phyloP scores from a whole-genome alignment of 306 rosid genomes.

The Cucumis sativus region Cucumber_9930_V3 NC_026656.2:4015001-4015500 shows the following conservation, averaged over 20 bases:
- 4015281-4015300: conserved; percentile 84
- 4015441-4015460: background rate
- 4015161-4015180: conserved; percentile 63
- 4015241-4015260: conserved; percentile 51
- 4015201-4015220: conserved; percentile 46
- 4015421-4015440: background rate
- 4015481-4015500: background rate
- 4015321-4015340: conserved; percentile 68
- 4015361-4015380: conserved; percentile 72
- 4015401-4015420: background rate
- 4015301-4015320: conserved; percentile 74
- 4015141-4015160: conserved; percentile 48
- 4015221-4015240: conserved; percentile 34
- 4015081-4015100: conserved; percentile 33
- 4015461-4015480: background rate
- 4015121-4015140: conserved; percentile 29
- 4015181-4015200: conserved; percentile 78
- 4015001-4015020: conserved; percentile 38
- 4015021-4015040: conserved; percentile 40
- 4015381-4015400: conserved; percentile 72
- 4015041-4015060: conserved; percentile 61
- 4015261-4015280: conserved; percentile 65
- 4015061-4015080: conserved; percentile 32
- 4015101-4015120: conserved; percentile 47
- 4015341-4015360: conserved; percentile 96